phyloP scores from a whole-genome alignment of 2,329 filamentous ascomycete genomes.

The Alternaria sp. region DNA sequence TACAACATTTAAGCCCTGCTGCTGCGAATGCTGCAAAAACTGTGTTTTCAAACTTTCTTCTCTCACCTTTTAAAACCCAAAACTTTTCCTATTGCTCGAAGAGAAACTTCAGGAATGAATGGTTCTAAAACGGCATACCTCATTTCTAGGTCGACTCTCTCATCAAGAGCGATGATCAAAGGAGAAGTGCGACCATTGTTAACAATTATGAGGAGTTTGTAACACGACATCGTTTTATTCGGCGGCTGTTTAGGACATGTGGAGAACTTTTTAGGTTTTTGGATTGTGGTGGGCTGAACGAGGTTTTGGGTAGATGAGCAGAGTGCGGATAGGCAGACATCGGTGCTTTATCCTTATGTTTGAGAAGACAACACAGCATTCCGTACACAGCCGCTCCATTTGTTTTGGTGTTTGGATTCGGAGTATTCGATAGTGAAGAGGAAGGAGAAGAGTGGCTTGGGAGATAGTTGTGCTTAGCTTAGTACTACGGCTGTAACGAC shows the following conservation, averaged over 20 bases:
- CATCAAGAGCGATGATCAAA: not conserved
- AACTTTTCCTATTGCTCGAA: not conserved
- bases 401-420: not conserved
- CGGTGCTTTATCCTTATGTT: too few relatives aligned
- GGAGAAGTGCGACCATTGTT: fast-evolving
- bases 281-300: not conserved
- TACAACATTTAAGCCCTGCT: fast-evolving
- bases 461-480: not conserved
- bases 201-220: not conserved
- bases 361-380: too few relatives aligned
- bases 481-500: not conserved
- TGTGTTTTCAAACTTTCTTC: fast-evolving
- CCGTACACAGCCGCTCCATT: too few relatives aligned
- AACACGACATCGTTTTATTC: not conserved
- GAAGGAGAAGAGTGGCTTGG: not conserved
- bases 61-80: not conserved
- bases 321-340: not conserved
- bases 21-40: fast-evolving
- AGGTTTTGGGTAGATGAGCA: not conserved
- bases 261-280: not conserved
- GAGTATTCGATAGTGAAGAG: not conserved
- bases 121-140: not conserved
- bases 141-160: too few relatives aligned
- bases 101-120: not conserved
- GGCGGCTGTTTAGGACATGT: not conserved